Base-by-base conservation (phyloP, 2,329 filamentous ascomycete species). In the Sporothrix phasma region DNA sequence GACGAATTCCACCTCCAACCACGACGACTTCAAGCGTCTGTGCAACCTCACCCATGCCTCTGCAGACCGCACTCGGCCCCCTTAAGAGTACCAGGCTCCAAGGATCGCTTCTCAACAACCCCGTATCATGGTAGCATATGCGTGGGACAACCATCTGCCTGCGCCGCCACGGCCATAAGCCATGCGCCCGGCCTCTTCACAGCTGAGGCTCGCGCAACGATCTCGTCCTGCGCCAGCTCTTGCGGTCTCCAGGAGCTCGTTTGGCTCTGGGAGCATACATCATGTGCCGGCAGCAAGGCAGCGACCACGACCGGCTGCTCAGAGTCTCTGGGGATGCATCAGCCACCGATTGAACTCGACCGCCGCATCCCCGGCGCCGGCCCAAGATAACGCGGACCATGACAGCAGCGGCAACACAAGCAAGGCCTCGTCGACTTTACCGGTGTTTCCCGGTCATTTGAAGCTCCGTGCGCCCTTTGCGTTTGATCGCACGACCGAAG, bases 161-260 rank as follows among this genome's bases (percentile, higher is more conserved):
- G 66, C 46, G 60, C 63, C 37, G 61, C 59, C 62, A 34, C 43
- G 64, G 53, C 61, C 63, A 59, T 65, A 67, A 67, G 65, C 64
- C 53, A 69, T 69, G 68, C 67, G 64, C 65, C 53, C 64, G 65
- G 68, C 62, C 24, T 63, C 54, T 13, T 51, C 43, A 46, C 62
- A 58, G 56, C 39, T 61, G 64, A 65, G 63, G 64, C 59, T 60
- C 58, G 53, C 56, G 29, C 45, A 41, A 24, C 47, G 51, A 31
- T 56, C 64, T 43, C 63, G 46, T 51, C 51, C n/a, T 45, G 34
- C 56, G 37, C 37, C 37, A 56, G 39, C 17, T 19, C 37, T 22
- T 29, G 34, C 34, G 46, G 6, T 47, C 26, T 45, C 24, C 6
- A 24, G 26, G 24, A 13, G 34, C 60, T 29, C 22, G 11, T 31